A percentile compares a stretch with the other conserved stretches of the same genome.
Conservation (phyloP, 495 filamentous ascomycete species). For the Neurospora sp. region DNA sequence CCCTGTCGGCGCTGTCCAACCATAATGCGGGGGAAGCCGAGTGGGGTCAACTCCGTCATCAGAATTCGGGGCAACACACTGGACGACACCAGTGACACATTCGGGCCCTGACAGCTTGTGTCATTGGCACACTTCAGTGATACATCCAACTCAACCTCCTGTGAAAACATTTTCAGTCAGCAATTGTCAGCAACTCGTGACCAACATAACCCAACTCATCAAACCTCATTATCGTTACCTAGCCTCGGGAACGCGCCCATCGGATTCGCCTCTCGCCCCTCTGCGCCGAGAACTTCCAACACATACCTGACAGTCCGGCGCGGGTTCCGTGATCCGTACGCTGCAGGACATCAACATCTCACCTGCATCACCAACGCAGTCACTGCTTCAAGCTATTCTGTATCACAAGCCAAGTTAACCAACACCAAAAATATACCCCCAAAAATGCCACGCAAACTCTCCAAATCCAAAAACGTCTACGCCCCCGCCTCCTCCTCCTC, state of each 20-base stretch:
- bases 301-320: neutral
- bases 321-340: neutral
- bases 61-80: neutral
- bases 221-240: neutral
- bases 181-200: neutral
- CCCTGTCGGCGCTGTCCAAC: neutral
- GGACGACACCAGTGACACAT: neutral
- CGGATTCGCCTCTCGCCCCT: neutral
- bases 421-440: neutral
- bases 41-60: neutral
- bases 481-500: neutral
- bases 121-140: neutral
- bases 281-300: neutral
- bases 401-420: neutral
- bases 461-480: neutral
- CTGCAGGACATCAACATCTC: neutral
- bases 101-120: neutral
- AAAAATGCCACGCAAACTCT: constrained; percentile 4
- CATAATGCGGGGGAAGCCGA: neutral
- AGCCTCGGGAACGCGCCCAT: neutral
- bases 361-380: neutral
- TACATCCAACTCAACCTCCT: neutral
- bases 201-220: neutral
- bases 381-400: neutral
- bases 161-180: neutral